These are phyloP conservation scores for Nemophila menziesii DNA, from an alignment of 257 asterid genomes.

Conservation along the genomic window DNA sequence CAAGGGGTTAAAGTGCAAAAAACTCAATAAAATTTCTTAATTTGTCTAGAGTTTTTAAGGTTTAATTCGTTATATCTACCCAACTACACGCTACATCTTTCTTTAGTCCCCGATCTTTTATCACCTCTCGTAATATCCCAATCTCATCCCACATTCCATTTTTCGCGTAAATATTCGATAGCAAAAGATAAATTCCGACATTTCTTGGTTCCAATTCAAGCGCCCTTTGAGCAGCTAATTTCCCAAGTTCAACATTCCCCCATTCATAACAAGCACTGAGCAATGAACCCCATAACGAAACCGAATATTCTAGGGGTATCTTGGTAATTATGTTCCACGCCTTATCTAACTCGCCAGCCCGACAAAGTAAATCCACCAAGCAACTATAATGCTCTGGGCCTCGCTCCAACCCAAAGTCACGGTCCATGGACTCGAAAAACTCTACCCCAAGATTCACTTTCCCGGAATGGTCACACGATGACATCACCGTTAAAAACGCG, in stretches of 20 bases:
- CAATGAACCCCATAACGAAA: constrained; percentile 79
- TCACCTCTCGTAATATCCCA: constrained; percentile 46
- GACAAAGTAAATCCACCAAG: constrained; percentile 65
- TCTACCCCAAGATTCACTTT: constrained; percentile 63
- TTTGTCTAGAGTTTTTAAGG: too few species aligned
- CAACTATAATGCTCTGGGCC: constrained; percentile 75
- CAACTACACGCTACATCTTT: constrained; percentile 69
- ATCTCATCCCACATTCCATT: constrained; percentile 71
- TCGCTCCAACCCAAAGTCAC: constrained; percentile 35
- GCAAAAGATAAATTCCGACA: constrained; percentile 52
- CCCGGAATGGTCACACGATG: constrained; percentile 83
- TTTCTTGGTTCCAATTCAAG: constrained; percentile 56
- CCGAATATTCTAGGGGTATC: constrained; percentile 21
- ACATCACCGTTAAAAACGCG: constrained; percentile 59
- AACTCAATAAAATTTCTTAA: too few species aligned
- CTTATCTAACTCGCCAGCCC: constrained; percentile 67
- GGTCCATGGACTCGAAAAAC: constrained; percentile 54
- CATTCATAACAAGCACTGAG: constrained; percentile 62
- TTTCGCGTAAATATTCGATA: constrained; percentile 70
- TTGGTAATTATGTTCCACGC: constrained; percentile 44
- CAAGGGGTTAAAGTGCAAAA: too few species aligned
- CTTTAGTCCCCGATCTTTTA: constrained; percentile 50
- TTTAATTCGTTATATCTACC: constrained; percentile 20
- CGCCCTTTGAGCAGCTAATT: constrained; percentile 67
- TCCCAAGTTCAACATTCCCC: constrained; percentile 61